Evolutionary conservation across 163 green algal species (phyloP).

Genomic region (Scenedesmus sp.): DNA sequence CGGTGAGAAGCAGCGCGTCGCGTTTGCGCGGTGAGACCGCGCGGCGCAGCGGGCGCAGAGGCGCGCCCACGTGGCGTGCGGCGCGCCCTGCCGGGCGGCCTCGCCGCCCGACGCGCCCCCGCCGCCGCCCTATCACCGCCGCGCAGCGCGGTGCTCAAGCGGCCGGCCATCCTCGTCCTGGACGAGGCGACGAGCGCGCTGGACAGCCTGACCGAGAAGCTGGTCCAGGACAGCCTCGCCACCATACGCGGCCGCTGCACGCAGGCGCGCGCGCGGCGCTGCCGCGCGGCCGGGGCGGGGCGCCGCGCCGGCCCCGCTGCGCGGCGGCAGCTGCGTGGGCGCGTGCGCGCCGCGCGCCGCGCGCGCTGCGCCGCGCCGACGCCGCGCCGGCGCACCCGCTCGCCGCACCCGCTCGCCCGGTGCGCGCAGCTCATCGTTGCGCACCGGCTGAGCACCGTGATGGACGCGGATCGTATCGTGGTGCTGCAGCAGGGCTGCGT

Average conservation of each 20-base stretch:
- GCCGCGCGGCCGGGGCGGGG: not conserved
- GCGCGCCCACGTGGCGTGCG: no score
- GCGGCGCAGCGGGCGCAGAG: no score
- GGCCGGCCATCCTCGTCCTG: constrained; percentile 53
- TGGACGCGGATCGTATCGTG: constrained; percentile 69
- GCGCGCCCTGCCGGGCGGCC: no score
- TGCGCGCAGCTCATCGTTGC: constrained; percentile 67
- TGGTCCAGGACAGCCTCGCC: constrained; percentile 66
- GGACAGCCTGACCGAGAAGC: constrained; percentile 83
- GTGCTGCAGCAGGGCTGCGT: constrained; percentile 63
- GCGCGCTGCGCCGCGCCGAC: no score
- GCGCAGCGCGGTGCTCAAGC: constrained; percentile 63
- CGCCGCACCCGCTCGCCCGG: no score
- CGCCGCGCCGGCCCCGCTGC: not conserved
- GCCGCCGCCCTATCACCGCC: no score
- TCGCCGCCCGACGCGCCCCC: no score
- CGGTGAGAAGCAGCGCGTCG: constrained; percentile 93
- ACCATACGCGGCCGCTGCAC: constrained; percentile 53
- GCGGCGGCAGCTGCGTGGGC: not conserved
- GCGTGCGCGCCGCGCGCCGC: no score
- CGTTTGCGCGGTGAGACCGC: constrained; percentile 85
- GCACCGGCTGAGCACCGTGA: constrained; percentile 84
- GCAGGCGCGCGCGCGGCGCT: constrained; percentile 27
- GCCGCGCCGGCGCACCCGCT: no score
- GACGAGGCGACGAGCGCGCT: constrained; percentile 85